These are phyloP conservation scores for Pestalotiopsis sp. DNA, from an alignment of 2,329 filamentous ascomycete species.

Conservation along the genomic window DNA sequence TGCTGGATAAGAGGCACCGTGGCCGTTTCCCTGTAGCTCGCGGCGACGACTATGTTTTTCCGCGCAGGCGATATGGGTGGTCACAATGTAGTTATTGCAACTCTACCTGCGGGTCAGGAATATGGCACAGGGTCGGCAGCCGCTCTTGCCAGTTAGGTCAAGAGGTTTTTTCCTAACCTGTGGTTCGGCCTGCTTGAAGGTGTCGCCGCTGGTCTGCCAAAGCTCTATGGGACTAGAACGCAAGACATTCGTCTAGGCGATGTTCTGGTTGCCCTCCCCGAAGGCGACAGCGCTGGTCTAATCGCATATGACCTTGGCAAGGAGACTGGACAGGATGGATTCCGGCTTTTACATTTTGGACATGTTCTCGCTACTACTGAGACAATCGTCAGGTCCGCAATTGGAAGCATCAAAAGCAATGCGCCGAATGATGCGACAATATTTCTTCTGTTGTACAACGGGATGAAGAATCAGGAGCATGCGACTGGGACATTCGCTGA, in stretches of 20 bases:
- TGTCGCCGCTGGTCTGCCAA: constrained; percentile 35
- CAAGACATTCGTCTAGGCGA: constrained; percentile 39
- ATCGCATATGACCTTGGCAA: constrained; percentile 36
- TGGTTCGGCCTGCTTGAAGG: constrained; percentile 39
- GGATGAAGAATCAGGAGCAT: constrained; percentile 24
- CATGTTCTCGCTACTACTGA: constrained; percentile 29
- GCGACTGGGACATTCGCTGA: constrained; percentile 23
- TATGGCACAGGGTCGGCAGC: constrained; percentile 36
- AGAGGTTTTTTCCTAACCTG: constrained; percentile 35
- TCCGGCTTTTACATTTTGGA: constrained; percentile 27
- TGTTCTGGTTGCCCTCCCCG: constrained; percentile 32
- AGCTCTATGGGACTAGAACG: constrained; percentile 21
- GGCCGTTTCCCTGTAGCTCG: constrained; percentile 30
- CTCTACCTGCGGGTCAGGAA: constrained; percentile 33
- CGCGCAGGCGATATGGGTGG: constrained; percentile 35
- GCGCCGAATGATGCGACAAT: constrained; percentile 20
- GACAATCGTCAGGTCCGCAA: constrained; percentile 33
- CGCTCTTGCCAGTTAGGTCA: constrained; percentile 34
- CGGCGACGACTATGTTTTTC: constrained; percentile 38
- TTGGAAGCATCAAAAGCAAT: constrained; percentile 31
- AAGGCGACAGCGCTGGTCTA: constrained; percentile 25
- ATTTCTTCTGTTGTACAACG: constrained; percentile 25
- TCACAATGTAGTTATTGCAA: constrained; percentile 37
- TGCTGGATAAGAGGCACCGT: constrained; percentile 30
- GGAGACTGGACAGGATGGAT: constrained; percentile 27